Percentiles rank a stretch among this genome's conserved stretches.
Evolutionary conservation across 306 rosid species (phyloP).

Genomic region (Gleditsia sinensis): DNA sequence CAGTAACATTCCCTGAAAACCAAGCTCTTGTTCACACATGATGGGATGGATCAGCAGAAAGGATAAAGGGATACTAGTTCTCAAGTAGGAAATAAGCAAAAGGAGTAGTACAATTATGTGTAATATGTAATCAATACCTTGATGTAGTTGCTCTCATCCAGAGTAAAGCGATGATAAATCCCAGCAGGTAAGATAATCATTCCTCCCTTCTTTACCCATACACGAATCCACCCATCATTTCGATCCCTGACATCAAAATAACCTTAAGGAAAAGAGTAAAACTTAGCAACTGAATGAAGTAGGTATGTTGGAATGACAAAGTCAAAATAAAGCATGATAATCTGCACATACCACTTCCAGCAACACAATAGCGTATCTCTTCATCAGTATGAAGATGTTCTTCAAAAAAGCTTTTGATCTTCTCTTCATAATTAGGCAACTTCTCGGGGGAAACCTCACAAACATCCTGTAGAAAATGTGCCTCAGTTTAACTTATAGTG

Average conservation of each 20-base stretch:
- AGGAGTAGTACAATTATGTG: background rate
- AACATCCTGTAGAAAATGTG: constrained; percentile 65
- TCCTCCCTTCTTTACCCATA: constrained; percentile 93
- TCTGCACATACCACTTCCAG: constrained; percentile 79
- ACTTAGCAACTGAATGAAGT: constrained; percentile 24
- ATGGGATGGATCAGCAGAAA: background rate
- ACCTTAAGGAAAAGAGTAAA: constrained; percentile 55
- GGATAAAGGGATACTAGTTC: background rate
- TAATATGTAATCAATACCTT: constrained; percentile 62
- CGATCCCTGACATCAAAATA: constrained; percentile 93
- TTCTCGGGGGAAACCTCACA: constrained; percentile 94
- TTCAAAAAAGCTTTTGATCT: constrained; percentile 84
- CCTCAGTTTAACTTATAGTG: constrained; percentile 25
- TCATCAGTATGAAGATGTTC: constrained; percentile 98
- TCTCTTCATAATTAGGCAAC: constrained; percentile 92
- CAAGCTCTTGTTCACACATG: constrained; percentile 4
- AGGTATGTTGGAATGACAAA: background rate
- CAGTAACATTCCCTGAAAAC: background rate
- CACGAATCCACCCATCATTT: constrained; percentile 89
- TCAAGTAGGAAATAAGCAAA: background rate
- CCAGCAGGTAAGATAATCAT: constrained; percentile 98
- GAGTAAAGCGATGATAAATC: constrained; percentile 94
- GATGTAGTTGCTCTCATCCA: constrained; percentile 85
- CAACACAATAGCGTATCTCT: constrained; percentile 88
- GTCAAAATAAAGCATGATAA: constrained; percentile 22